Percentiles rank a stretch among this genome's conserved stretches.
Conservation (phyloP, 805 yeast species). For the Isabelozyma heimii region DNA sequence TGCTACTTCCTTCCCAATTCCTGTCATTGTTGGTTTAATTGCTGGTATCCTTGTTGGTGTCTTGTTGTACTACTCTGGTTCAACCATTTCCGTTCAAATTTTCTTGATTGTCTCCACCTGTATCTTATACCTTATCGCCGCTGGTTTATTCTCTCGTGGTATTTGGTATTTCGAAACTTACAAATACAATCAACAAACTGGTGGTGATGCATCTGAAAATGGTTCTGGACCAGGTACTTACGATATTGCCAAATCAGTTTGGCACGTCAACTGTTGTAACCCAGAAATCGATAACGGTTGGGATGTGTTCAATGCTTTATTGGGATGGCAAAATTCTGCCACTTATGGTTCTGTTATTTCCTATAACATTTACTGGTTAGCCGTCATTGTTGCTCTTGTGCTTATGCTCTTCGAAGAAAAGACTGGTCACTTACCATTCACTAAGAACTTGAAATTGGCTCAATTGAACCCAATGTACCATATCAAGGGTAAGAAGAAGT, state of each 20-base stretch:
- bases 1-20: slow-evolving; percentile 73
- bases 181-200: slow-evolving; percentile 58
- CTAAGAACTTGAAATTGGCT: slow-evolving; percentile 33
- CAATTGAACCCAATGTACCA: slow-evolving; percentile 35
- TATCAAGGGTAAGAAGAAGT: slow-evolving; percentile 31
- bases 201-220: slow-evolving; percentile 89
- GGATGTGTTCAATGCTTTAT: slow-evolving; percentile 88
- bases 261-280: slow-evolving; percentile 96
- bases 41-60: slow-evolving; percentile 72
- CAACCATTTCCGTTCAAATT: slow-evolving; percentile 70
- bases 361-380: slow-evolving; percentile 83
- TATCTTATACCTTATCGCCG: slow-evolving; percentile 79
- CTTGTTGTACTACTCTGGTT: slow-evolving; percentile 74
- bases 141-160: slow-evolving; percentile 89
- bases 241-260: slow-evolving; percentile 71
- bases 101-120: slow-evolving; percentile 84
- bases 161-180: slow-evolving; percentile 81
- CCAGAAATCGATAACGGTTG: slow-evolving; percentile 88
- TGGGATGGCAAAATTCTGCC: slow-evolving; percentile 96
- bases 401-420: slow-evolving; percentile 78
- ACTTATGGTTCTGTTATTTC: slow-evolving; percentile 84
- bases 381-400: slow-evolving; percentile 49
- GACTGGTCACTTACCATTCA: slow-evolving; percentile 71
- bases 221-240: slow-evolving; percentile 94
- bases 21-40: slow-evolving; percentile 80